Evolutionary conservation across 108 stramenopile genomes (phyloP), one percentile per base, ranked within the genome.

Genomic region (Conticribra guillardii): DNA sequence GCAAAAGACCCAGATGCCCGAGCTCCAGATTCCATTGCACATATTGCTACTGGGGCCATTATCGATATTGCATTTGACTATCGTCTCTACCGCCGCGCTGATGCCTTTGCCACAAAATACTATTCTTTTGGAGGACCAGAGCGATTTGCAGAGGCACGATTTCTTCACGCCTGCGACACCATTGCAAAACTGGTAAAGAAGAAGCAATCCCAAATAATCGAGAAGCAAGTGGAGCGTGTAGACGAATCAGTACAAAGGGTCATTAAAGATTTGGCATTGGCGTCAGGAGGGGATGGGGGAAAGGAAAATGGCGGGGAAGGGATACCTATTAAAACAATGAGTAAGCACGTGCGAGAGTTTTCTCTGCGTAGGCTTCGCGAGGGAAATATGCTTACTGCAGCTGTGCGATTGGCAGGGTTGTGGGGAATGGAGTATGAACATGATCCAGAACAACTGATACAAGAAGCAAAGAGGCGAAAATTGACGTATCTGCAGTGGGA

Each of bases 401-500:
- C 88, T 22, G 62, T 77, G 2, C 71, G 87, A 51, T 73, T 91
- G 57, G 87, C 89, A 16, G 34, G 54, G 11, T 22, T 85, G 18
- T 88, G 84, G 84, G 65, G 60, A 0, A 69, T 86, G 75, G 71
- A 82, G 5, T 91, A 87, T 62, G 62, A 74, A 8, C 73, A 81
- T 46, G 86, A 87, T 32, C 83, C 83, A 44, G 49, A 82, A 34
- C 63, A 76, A 4, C 60, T 86, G 44, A 55, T 73, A 55, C 48
- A 61, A 28, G 87, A 86, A 34, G 61, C 69, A 22, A 48, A 67
- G 22, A 74, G 65, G 49, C 41, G 88, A 63, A 68, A 82, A 64
- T 50, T 77, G 48, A 69, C 51, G 46, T 92, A 92, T 60, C 30
- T 92, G 29, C 90, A 92, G 71, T 92, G 83, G 83, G 84, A 87